These are phyloP conservation scores for Microdochium trichocladiopsis DNA, from an alignment of 2,329 filamentous ascomycete genomes.

Conservation along the genomic window DNA sequence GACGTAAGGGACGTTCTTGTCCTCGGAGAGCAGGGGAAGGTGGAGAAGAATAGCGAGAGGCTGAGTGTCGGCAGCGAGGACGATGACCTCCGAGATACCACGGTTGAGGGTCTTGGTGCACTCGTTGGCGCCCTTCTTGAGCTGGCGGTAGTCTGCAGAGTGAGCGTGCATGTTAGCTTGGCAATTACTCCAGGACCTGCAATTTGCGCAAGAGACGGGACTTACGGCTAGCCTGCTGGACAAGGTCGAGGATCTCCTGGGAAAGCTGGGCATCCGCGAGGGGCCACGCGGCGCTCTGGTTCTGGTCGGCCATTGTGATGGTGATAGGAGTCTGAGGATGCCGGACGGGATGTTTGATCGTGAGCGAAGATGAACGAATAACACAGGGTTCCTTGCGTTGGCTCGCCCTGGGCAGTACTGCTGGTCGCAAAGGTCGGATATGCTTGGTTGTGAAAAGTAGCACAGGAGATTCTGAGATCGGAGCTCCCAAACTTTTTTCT, in stretches of 20 bases:
- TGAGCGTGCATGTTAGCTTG: background rate
- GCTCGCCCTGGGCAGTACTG: constrained; percentile 41
- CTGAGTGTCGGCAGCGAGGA: constrained; percentile 82
- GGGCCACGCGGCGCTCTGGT: constrained; percentile 46
- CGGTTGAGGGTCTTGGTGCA: constrained; percentile 84
- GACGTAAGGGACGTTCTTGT: constrained; percentile 61
- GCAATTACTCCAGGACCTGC: background rate
- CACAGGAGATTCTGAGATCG: constrained; percentile 1
- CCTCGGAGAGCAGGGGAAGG: constrained; percentile 81
- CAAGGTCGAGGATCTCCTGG: constrained; percentile 75
- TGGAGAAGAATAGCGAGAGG: constrained; percentile 86
- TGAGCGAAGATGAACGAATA: background rate
- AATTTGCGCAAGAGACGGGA: constrained; percentile 3
- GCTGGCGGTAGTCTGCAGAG: constrained; percentile 53
- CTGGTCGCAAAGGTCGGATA: constrained; percentile 6
- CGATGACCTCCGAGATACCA: constrained; percentile 81
- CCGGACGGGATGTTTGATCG: constrained; percentile 2
- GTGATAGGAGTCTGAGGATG: background rate
- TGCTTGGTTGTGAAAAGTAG: constrained; percentile 3
- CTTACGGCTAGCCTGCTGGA: constrained; percentile 58
- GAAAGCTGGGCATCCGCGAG: constrained; percentile 67
- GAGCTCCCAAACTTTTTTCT: background rate
- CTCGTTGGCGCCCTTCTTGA: constrained; percentile 88
- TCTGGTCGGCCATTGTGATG: constrained; percentile 1
- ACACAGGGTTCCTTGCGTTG: constrained; percentile 54